These are phyloP conservation scores for Globisporangium acanthophoron DNA, from an alignment of 352 stramenopile genomes.

Conservation along the genomic window DNA sequence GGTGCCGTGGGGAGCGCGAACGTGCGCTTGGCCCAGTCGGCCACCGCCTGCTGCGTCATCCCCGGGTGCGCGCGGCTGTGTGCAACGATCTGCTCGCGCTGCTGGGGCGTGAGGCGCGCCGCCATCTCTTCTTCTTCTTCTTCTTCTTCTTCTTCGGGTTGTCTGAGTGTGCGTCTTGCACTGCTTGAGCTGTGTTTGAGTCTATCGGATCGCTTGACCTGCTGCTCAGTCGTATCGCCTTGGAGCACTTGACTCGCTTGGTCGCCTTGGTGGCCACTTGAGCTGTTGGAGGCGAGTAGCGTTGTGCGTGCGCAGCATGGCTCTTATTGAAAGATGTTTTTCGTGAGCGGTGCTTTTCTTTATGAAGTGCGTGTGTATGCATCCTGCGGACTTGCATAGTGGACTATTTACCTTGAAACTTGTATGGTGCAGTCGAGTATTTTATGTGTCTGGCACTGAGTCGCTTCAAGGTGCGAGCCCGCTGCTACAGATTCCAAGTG, in stretches of 20 bases:
- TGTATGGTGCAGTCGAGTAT: neutral
- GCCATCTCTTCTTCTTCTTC: neutral
- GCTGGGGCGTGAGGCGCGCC: slow-evolving; percentile 2
- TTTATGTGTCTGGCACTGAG: neutral
- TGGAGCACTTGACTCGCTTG: neutral
- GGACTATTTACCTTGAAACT: neutral
- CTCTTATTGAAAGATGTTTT: no score
- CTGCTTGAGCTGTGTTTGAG: neutral
- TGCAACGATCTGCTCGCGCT: slow-evolving; percentile 7
- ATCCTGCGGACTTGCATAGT: neutral
- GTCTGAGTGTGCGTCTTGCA: neutral
- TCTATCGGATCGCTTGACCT: neutral
- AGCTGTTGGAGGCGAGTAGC: neutral
- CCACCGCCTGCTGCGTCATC: slow-evolving; percentile 14
- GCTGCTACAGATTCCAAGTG: neutral
- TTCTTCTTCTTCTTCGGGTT: no score
- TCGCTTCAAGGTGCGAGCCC: neutral
- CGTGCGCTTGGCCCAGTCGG: slow-evolving; percentile 9
- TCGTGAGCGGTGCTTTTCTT: neutral
- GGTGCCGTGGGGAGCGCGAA: slow-evolving; percentile 9
- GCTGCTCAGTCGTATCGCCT: neutral
- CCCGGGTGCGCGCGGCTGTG: slow-evolving; percentile 8
- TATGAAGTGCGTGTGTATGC: neutral
- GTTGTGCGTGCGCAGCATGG: no score
- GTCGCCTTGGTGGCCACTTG: neutral